These are phyloP conservation scores for Singerocomus rubriflavus DNA, from an alignment of 1,284 basidiomycete genomes.

Conservation along the genomic window DNA sequence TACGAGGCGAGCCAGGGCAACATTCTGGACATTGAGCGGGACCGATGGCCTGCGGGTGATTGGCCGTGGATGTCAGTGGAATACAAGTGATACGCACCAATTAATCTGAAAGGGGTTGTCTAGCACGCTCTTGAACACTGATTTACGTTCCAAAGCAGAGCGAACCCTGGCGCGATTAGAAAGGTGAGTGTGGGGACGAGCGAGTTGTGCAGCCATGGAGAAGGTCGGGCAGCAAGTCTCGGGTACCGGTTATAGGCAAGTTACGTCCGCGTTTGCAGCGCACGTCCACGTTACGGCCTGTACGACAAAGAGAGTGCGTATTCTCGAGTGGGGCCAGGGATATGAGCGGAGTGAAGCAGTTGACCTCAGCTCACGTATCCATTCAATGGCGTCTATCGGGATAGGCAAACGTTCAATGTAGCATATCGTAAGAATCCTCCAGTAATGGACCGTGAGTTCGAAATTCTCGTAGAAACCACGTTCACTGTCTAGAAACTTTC, in stretches of 20 bases:
- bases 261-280: too few species aligned
- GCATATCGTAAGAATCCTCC: background rate
- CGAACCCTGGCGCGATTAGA: conserved; percentile 60
- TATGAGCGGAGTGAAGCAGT: too few species aligned
- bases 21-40: conserved; percentile 60
- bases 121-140: conserved; percentile 64
- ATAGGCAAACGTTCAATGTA: conserved; percentile 12
- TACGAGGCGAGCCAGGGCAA: conserved; percentile 49
- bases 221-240: background rate
- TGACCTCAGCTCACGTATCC: background rate
- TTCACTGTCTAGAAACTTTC: background rate
- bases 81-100: conserved; percentile 46
- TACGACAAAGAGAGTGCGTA: background rate
- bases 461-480: background rate
- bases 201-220: conserved; percentile 43
- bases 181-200: conserved; percentile 47
- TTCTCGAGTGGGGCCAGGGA: too few species aligned
- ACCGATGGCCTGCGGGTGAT: conserved; percentile 56
- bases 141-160: conserved; percentile 44
- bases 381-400: background rate
- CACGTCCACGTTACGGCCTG: background rate
- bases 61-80: background rate
- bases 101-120: conserved; percentile 68
- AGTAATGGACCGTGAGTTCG: conserved; percentile 1
- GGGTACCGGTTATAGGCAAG: too few species aligned